phyloP scores from a whole-genome alignment of 2,329 filamentous ascomycete genomes.

The Penicillium rolfsii region DNA sequence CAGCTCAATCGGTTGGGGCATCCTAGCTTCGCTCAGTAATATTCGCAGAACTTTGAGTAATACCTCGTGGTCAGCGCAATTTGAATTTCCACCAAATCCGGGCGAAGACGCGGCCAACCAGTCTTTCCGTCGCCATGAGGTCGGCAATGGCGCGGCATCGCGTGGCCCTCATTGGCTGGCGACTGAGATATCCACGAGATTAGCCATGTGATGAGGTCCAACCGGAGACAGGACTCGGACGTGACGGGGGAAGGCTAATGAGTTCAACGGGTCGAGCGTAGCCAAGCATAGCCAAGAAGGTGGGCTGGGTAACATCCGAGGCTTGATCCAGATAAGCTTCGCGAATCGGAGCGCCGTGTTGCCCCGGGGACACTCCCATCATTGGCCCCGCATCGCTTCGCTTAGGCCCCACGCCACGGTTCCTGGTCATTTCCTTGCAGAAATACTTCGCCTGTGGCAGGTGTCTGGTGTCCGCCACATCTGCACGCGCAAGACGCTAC shows the following conservation, averaged over 20 bases:
- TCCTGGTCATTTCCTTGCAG: background rate
- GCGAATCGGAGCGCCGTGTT: background rate
- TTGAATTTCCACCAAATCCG: background rate
- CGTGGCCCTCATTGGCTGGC: background rate
- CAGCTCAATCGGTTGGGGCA: background rate
- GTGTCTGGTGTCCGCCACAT: background rate
- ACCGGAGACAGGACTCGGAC: background rate
- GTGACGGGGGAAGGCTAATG: background rate
- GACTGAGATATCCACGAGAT: background rate
- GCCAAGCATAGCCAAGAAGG: constrained; percentile 5
- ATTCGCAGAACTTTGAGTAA: background rate
- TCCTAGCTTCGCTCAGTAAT: background rate
- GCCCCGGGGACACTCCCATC: background rate
- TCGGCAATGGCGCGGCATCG: background rate
- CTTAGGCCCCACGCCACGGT: background rate
- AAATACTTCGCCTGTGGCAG: background rate
- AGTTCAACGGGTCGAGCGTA: background rate
- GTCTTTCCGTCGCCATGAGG: background rate
- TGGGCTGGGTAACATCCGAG: constrained; percentile 5
- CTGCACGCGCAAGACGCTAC: background rate
- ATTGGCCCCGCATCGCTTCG: background rate
- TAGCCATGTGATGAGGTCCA: background rate
- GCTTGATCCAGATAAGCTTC: constrained; percentile 10
- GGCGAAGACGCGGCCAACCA: background rate
- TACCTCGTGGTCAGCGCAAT: constrained; percentile 3